Percentiles rank a stretch among this genome's conserved stretches.
Evolutionary conservation across 495 filamentous ascomycete genomes (phyloP).

Genomic region (Lasiosphaeriaceae sp.): DNA sequence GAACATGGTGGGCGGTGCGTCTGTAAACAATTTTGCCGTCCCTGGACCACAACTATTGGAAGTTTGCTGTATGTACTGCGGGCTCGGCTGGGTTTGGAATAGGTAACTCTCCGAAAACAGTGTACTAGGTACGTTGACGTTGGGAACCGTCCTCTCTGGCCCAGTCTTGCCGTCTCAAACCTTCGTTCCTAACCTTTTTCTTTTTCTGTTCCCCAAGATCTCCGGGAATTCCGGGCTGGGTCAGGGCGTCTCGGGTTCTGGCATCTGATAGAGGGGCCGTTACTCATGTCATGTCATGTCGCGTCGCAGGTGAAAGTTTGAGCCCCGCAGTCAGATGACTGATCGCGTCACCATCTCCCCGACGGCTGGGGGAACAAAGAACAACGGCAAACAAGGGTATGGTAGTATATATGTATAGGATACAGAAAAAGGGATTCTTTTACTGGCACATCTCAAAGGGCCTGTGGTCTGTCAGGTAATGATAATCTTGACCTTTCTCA

Average conservation of each 20-base stretch:
- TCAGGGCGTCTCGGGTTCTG: not conserved
- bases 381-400: not conserved
- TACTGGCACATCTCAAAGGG: no score
- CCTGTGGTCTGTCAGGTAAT: no score
- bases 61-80: not conserved
- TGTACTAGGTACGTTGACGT: no score
- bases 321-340: not conserved
- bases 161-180: not conserved
- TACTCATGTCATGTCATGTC: conserved; percentile 2
- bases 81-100: not conserved
- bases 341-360: not conserved
- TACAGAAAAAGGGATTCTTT: no score
- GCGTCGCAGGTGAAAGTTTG: not conserved
- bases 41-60: no score
- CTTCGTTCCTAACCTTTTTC: not conserved
- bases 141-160: not conserved
- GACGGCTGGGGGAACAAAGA: not conserved
- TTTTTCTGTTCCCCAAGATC: no score
- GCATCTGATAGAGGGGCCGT: not conserved
- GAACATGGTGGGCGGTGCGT: conserved; percentile 27
- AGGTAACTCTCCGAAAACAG: no score
- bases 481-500: no score
- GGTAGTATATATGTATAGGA: no score
- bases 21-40: no score
- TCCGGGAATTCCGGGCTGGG: not conserved